A percentile compares a stretch with the other conserved stretches of the same genome.
These are phyloP conservation scores for Marasmius sp. DNA, from an alignment of 1,284 basidiomycete genomes.

Conservation along the genomic window DNA sequence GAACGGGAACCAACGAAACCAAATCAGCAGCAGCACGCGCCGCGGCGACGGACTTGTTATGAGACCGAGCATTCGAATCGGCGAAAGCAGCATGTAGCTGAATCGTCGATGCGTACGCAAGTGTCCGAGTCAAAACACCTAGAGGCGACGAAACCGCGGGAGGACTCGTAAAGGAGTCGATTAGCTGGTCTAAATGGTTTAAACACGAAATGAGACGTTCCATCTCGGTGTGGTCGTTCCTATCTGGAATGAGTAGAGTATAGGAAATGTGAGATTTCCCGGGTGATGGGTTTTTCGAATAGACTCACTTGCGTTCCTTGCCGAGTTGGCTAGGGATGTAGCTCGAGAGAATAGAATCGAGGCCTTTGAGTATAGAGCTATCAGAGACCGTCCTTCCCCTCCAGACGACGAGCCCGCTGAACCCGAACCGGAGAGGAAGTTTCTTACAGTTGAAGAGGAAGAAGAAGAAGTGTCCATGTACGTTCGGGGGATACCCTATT, in stretches of 20 bases:
- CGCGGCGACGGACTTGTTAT: not conserved
- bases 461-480: not conserved
- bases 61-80: not conserved
- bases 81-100: not conserved
- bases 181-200: constrained; percentile 5
- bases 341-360: constrained; percentile 9
- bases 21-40: constrained; percentile 1
- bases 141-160: not conserved
- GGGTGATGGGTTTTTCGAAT: not conserved
- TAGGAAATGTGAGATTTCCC: not conserved
- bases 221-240: not conserved
- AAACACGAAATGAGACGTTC: constrained; percentile 1
- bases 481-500: not conserved
- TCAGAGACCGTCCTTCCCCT: constrained; percentile 5
- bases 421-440: constrained; percentile 5
- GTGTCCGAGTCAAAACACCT: constrained; percentile 3
- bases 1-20: constrained; percentile 3
- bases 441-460: constrained; percentile 7
- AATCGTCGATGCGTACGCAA: not conserved
- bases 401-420: not conserved
- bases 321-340: not conserved
- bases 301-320: not conserved
- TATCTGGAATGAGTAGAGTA: not conserved
- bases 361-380: constrained; percentile 12
- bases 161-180: constrained; percentile 4